phyloP scores from a whole-genome alignment of 1,139 yeast genomes.

The Zygoascus hellenicus region DNA sequence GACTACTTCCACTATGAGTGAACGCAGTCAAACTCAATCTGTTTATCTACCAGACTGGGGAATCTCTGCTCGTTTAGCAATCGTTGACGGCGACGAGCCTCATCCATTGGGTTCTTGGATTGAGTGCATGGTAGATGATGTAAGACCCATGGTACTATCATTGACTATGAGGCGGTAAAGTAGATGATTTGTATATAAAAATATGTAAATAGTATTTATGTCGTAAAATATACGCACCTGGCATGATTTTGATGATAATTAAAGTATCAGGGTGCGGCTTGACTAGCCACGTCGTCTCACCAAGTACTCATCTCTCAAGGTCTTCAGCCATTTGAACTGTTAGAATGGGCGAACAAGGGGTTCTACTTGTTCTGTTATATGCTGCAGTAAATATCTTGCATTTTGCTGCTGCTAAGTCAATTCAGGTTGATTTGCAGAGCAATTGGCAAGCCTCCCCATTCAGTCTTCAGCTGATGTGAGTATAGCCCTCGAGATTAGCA shows the following conservation, averaged over 20 bases:
- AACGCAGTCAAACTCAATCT: background rate
- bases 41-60: constrained; percentile 20
- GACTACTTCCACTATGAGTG: background rate
- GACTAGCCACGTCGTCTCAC: background rate
- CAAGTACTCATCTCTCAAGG: background rate
- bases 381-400: too few relatives aligned
- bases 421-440: constrained; percentile 26
- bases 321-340: background rate
- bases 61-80: constrained; percentile 11
- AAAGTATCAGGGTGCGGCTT: background rate
- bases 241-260: background rate
- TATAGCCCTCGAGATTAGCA: constrained; percentile 9
- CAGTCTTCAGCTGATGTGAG: constrained; percentile 43
- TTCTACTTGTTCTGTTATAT: too few relatives aligned
- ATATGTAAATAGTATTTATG: background rate
- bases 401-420: constrained; percentile 8
- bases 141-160: constrained; percentile 10
- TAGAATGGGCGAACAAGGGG: too few relatives aligned
- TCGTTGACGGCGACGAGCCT: background rate
- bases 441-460: constrained; percentile 39
- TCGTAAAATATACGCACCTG: background rate
- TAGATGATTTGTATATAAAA: background rate
- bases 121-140: constrained; percentile 12
- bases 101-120: constrained; percentile 5
- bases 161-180: background rate